These are phyloP conservation scores for Nakazawaea holstii DNA, from an alignment of 805 yeast genomes.

Conservation along the genomic window DNA sequence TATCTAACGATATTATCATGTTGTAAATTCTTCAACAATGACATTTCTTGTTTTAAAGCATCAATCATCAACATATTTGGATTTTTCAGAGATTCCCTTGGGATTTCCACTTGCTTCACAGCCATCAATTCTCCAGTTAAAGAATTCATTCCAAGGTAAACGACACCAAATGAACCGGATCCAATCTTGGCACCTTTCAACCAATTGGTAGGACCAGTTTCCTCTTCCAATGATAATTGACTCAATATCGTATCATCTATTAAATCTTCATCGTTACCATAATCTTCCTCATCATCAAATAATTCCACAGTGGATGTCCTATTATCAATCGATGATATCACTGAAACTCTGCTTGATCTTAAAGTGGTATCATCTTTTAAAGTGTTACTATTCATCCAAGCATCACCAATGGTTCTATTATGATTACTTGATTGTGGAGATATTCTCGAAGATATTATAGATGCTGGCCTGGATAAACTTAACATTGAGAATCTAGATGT, in stretches of 20 bases:
- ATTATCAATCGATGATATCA: constrained; percentile 16
- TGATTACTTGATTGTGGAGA: constrained; percentile 21
- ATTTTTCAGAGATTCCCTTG: constrained; percentile 27
- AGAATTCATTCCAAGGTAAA: constrained; percentile 87
- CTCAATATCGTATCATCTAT: constrained; percentile 33
- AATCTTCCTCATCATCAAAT: constrained; percentile 33
- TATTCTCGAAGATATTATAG: constrained; percentile 22
- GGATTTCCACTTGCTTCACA: constrained; percentile 84
- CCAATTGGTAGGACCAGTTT: constrained; percentile 75
- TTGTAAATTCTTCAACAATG: constrained; percentile 66
- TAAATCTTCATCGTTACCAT: constrained; percentile 19
- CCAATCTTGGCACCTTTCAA: constrained; percentile 91
- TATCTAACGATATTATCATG: constrained; percentile 93
- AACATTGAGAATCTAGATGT: constrained; percentile 12
- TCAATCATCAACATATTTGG: constrained; percentile 50
- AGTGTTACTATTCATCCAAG: constrained; percentile 47
- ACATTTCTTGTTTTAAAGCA: constrained; percentile 80
- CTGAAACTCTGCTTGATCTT: constrained; percentile 16
- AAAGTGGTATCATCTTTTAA: constrained; percentile 39
- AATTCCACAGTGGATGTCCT: constrained; percentile 40
- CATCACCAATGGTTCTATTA: constrained; percentile 57
- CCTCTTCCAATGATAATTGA: constrained; percentile 27
- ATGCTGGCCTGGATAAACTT: constrained; percentile 17
- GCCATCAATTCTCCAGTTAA: constrained; percentile 95
- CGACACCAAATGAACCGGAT: constrained; percentile 92